phyloP scores from a whole-genome alignment of 164 flowering plant genomes.

The Aristolochia californica region DNA sequence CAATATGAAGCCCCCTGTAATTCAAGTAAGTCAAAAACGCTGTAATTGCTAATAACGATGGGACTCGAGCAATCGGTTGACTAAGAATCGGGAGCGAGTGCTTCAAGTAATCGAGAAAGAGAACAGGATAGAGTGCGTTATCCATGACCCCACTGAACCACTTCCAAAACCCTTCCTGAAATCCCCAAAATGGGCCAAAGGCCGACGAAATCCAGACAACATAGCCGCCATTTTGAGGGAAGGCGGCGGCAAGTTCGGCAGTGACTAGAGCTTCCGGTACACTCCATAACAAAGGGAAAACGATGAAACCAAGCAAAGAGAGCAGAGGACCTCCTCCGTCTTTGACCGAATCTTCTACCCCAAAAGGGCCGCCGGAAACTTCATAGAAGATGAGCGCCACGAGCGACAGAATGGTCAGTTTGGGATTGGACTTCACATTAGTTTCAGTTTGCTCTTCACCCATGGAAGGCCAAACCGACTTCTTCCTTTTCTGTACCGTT shows the following conservation, averaged over 20 bases:
- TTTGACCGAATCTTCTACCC: constrained; percentile 78
- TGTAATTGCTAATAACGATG: constrained; percentile 63
- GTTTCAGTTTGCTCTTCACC: too few relatives aligned
- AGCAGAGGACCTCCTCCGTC: constrained; percentile 79
- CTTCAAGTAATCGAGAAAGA: constrained; percentile 83
- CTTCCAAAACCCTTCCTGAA: constrained; percentile 88
- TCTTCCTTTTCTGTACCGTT: too few relatives aligned
- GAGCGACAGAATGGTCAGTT: constrained; percentile 58
- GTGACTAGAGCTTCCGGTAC: constrained; percentile 83
- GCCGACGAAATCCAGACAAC: constrained; percentile 84
- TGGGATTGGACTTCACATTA: constrained; percentile 23
- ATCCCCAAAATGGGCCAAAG: constrained; percentile 91
- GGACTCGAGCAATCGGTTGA: constrained; percentile 40
- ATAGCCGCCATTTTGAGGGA: constrained; percentile 86
- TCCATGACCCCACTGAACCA: constrained; percentile 96
- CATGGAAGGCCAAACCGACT: too few relatives aligned
- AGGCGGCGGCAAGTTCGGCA: constrained; percentile 78
- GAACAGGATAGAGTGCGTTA: constrained; percentile 77
- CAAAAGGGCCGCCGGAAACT: constrained; percentile 94
- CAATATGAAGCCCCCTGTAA: constrained; percentile 67
- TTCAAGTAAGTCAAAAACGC: constrained; percentile 66
- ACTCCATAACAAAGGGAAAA: constrained; percentile 86
- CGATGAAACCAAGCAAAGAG: constrained; percentile 63
- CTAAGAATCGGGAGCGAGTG: constrained; percentile 58
- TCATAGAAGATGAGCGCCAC: constrained; percentile 81